Percentiles rank a stretch among this genome's conserved stretches.
Conservation (phyloP, 2,329 filamentous ascomycete genomes). For the Alternaria sp. region DNA sequence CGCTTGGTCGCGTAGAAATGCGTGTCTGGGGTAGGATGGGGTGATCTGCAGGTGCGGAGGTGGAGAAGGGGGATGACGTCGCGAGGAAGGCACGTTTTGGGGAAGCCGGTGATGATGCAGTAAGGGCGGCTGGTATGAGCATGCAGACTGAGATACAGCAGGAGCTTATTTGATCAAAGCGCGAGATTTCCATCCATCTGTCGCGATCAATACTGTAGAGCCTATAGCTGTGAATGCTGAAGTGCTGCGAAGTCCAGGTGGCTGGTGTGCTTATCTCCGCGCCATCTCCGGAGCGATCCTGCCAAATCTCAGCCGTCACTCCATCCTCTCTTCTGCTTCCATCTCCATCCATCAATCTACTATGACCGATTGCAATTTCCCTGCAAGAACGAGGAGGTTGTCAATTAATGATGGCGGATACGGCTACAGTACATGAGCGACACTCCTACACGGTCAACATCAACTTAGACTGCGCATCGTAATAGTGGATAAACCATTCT, state of each 20-base stretch:
- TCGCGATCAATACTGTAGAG: background rate
- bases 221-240: background rate
- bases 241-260: background rate
- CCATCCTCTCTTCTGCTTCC: background rate
- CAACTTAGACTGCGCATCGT: background rate
- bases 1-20: background rate
- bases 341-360: background rate
- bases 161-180: background rate
- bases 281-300: background rate
- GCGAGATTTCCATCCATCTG: background rate
- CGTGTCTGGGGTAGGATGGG: background rate
- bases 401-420: too few relatives aligned
- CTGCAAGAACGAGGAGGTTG: background rate
- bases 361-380: background rate
- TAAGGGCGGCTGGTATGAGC: background rate
- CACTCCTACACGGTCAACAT: background rate
- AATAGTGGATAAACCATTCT: background rate
- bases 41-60: background rate
- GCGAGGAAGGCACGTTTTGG: background rate
- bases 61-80: background rate
- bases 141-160: rapidly evolving
- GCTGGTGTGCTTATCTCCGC: background rate
- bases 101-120: background rate
- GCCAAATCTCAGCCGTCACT: background rate
- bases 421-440: background rate